phyloP scores from a whole-genome alignment of 2,329 filamentous ascomycete species.

The Cytospora mali region DNA sequence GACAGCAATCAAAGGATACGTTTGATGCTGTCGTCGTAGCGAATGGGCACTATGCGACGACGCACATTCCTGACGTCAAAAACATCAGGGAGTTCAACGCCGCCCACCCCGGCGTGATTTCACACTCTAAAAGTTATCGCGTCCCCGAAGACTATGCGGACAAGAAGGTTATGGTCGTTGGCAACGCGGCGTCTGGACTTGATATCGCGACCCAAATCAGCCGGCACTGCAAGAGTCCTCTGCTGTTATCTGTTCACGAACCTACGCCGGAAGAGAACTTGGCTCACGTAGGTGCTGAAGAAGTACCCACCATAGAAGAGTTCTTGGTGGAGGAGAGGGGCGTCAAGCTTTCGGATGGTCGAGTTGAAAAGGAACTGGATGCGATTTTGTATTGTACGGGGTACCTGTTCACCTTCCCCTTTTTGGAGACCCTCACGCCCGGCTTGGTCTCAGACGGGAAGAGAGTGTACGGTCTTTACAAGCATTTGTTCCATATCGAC shows the following conservation, averaged over 20 bases:
- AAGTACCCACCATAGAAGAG: constrained; percentile 61
- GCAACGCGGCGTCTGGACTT: constrained; percentile 80
- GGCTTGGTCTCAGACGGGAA: constrained; percentile 68
- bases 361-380: constrained; percentile 69
- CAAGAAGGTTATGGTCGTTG: constrained; percentile 81
- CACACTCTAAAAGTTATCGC: constrained; percentile 82
- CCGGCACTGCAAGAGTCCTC: constrained; percentile 56
- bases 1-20: constrained; percentile 36
- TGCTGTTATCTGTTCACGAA: constrained; percentile 67
- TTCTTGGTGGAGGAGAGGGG: constrained; percentile 57
- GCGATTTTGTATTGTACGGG: constrained; percentile 85
- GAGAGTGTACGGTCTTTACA: constrained; percentile 71
- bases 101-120: constrained; percentile 61
- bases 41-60: constrained; percentile 73
- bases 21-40: constrained; percentile 79
- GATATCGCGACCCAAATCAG: constrained; percentile 82
- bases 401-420: constrained; percentile 84
- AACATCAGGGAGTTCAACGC: constrained; percentile 63
- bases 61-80: constrained; percentile 65
- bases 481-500: constrained; percentile 75
- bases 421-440: constrained; percentile 52
- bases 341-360: constrained; percentile 66
- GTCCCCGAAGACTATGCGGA: constrained; percentile 61
- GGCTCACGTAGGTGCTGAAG: constrained; percentile 49
- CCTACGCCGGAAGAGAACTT: constrained; percentile 50